Evolutionary conservation across 371 early-diverging fungal species (phyloP), one percentile per base, ranked within the genome.

Genomic region (Syncephalis fuscata): DNA sequence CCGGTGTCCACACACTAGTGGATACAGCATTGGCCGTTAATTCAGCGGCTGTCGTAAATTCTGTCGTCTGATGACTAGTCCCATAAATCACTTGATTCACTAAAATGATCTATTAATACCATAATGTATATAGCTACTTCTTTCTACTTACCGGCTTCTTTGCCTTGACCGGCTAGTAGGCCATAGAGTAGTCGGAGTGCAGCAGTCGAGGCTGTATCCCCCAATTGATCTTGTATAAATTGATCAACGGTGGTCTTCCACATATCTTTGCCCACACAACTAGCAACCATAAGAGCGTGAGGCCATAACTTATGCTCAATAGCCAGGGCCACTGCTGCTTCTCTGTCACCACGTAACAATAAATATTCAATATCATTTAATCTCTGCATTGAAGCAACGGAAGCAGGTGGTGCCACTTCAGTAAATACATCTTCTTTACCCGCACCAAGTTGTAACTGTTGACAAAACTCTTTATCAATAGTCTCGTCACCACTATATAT

Each of bases 231-330:
- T 16, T 68, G 66, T 1, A 80, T 67, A 61, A 88, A 90, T 14
- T 71, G 60, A 15, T 63, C 63, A 27, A 88, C 78, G 2, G 82
- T 85, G n/a, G 74, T 75, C 53, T 76, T 73, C 81, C 90, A 94
- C 0, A 76, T 60, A 17, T 84, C 84, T 55, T 80, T 78, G 53
- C 80, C 76, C 2, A 85, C 79, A 49, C 85, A 80, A 49, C 88
- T 90, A 39, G 88, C 77, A 55, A 94, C 80, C 7, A 90, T 75
- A 20, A 92, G 67, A 4, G 92, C 94, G 60, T 94, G 91, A 0
- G 84, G 70, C 92, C 92, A 94, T 44, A 88, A 53, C 44, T 73
- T 73, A 32, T 74, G 67, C 40, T 67, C 67, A 46, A 82, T 68
- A 0, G 89, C 82, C 45, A 73, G 65, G 5, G 74, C 66, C 14